Evolutionary conservation across 208 protist species (phyloP).

Genomic region (Acanthamoeba lenticulata): DNA sequence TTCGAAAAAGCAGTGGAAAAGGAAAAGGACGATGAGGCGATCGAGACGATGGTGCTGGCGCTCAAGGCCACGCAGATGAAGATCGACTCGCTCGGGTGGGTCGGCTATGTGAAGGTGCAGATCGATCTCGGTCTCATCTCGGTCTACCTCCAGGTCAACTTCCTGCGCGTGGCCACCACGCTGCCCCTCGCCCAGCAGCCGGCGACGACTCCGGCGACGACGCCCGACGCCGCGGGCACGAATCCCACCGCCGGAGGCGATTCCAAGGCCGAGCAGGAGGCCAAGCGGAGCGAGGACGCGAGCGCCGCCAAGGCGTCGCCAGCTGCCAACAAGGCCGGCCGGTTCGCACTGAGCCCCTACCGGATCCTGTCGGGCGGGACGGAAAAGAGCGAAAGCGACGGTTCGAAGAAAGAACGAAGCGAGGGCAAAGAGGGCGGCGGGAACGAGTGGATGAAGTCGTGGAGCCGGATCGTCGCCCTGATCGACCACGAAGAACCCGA

Average conservation of each 20-base stretch:
- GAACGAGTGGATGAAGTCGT: conserved; percentile 10
- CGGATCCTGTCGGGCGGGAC: not conserved
- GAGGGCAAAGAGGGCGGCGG: not conserved
- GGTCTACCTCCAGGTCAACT: conserved; percentile 8
- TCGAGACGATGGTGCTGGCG: not conserved
- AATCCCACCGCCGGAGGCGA: too few species aligned
- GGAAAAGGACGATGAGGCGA: not conserved
- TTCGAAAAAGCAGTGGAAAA: not conserved
- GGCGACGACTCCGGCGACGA: too few species aligned
- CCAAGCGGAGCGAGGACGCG: not conserved
- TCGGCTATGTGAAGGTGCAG: not conserved
- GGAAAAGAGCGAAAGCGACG: not conserved
- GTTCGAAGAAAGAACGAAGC: not conserved
- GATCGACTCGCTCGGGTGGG: conserved; percentile 28
- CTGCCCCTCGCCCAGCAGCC: too few species aligned
- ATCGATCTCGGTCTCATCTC: conserved; percentile 2
- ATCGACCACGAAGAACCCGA: not conserved
- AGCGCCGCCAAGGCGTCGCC: not conserved
- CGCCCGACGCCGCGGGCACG: too few species aligned
- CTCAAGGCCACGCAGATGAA: conserved; percentile 15
- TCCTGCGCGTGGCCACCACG: not conserved
- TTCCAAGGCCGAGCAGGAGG: not conserved
- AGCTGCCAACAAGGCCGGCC: too few species aligned
- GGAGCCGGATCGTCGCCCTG: conserved; percentile 20
- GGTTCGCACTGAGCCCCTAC: too few species aligned